Conservation (phyloP, 192 early-diverging fungal genomes). For the Backusella tuberculispora region DNA sequence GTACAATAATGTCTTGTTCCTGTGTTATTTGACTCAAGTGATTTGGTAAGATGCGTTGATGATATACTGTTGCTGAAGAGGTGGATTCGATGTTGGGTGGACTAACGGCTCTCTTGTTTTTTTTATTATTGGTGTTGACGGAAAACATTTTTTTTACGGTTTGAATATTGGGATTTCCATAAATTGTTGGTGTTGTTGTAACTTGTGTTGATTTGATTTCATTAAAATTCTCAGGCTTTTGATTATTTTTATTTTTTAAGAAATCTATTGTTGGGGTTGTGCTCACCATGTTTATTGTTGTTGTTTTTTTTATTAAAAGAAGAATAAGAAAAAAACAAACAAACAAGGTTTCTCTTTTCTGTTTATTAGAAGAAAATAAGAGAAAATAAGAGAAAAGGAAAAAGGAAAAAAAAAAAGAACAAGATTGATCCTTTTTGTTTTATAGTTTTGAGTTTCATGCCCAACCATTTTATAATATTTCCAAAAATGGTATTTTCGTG, state of each 20-base stretch:
- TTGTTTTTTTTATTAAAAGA: background rate
- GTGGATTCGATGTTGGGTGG: background rate
- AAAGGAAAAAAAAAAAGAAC: too few species aligned
- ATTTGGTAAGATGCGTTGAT: background rate
- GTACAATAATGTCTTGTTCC: background rate
- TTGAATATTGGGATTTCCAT: background rate
- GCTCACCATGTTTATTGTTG: background rate
- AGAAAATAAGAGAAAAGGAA: background rate
- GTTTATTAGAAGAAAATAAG: background rate
- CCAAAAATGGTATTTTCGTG: background rate
- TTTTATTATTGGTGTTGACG: background rate
- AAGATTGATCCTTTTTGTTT: background rate
- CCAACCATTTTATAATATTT: slow-evolving; percentile 2
- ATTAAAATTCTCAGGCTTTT: slow-evolving; percentile 8
- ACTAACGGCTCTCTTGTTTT: background rate
- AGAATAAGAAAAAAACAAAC: background rate
- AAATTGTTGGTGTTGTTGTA: too few species aligned
- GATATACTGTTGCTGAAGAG: slow-evolving; percentile 4
- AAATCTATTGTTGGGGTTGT: slow-evolving; percentile 7
- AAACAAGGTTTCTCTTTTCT: background rate
- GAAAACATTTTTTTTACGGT: background rate
- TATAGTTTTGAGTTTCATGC: slow-evolving; percentile 4
- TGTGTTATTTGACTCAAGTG: slow-evolving; percentile 14
- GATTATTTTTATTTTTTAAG: background rate
- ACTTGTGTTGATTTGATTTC: background rate